Evolutionary conservation across 441 rosid genomes (phyloP).

Genomic region (Populus hybrid): DNA sequence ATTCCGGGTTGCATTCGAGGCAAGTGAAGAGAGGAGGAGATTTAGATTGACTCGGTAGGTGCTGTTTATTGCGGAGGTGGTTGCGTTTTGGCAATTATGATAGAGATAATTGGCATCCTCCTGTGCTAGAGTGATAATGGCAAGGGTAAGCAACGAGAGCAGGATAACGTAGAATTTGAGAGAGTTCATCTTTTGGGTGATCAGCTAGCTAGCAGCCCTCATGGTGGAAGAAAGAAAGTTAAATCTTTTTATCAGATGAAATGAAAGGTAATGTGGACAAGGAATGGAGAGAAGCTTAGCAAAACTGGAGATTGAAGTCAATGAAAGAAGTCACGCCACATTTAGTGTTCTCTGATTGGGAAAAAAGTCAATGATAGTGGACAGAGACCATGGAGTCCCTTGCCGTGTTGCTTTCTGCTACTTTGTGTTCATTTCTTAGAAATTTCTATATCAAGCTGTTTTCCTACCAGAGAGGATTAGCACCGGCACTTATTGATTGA

Average conservation of each 20-base stretch:
- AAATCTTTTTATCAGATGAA: not conserved
- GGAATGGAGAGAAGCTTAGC: no score
- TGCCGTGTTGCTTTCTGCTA: no score
- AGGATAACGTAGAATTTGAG: not conserved
- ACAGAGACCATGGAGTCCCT: no score
- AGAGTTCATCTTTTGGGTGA: not conserved
- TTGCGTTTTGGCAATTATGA: slow-evolving; percentile 4
- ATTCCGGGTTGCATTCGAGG: slow-evolving; percentile 4
- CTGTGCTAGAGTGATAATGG: not conserved
- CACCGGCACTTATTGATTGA: no score
- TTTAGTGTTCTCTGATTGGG: no score
- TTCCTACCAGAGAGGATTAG: no score
- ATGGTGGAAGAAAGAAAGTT: not conserved
- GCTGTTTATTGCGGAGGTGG: slow-evolving; percentile 15
- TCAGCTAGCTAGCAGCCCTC: not conserved
- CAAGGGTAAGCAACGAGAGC: not conserved
- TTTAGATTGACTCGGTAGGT: slow-evolving; percentile 22
- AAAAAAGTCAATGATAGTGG: no score
- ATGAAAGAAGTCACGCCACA: no score
- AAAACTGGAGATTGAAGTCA: no score
- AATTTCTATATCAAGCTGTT: no score
- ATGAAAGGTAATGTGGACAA: not conserved
- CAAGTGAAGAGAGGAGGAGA: slow-evolving; percentile 18
- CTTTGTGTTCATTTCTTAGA: no score
- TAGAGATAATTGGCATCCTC: not conserved